phyloP scores from a whole-genome alignment of 2,329 filamentous ascomycete genomes.

The Verruconis gallopava region DNA sequence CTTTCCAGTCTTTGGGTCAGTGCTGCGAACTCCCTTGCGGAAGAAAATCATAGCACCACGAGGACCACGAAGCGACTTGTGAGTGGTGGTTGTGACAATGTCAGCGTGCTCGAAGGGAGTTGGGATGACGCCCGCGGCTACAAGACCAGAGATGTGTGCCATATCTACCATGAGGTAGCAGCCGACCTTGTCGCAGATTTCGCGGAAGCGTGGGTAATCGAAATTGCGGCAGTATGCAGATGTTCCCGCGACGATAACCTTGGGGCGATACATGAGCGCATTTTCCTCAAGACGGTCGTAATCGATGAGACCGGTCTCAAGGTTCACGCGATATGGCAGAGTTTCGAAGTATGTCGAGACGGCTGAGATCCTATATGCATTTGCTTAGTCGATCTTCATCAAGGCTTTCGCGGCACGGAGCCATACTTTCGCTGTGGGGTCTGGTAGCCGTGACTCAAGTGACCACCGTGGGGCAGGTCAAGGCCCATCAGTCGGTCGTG shows the following conservation, averaged over 20 bases:
- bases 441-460: slow-evolving; percentile 95
- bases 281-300: slow-evolving; percentile 84
- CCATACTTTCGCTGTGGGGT: slow-evolving; percentile 79
- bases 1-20: slow-evolving; percentile 73
- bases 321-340: slow-evolving; percentile 82
- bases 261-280: slow-evolving; percentile 81
- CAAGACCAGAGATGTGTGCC: slow-evolving; percentile 90
- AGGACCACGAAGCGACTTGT: slow-evolving; percentile 92
- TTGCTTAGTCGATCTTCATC: slow-evolving; percentile 41
- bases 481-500: slow-evolving; percentile 96
- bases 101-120: slow-evolving; percentile 83
- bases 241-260: slow-evolving; percentile 87
- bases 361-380: slow-evolving; percentile 65
- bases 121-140: slow-evolving; percentile 83
- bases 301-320: slow-evolving; percentile 85
- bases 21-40: slow-evolving; percentile 76
- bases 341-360: slow-evolving; percentile 99
- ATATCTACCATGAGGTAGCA: slow-evolving; percentile 93
- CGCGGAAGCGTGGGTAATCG: slow-evolving; percentile 84
- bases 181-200: slow-evolving; percentile 80
- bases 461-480: slow-evolving; percentile 86
- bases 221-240: slow-evolving; percentile 94
- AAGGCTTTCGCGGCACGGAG: neutral
- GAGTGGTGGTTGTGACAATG: slow-evolving; percentile 93
- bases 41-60: slow-evolving; percentile 98